Evolutionary conservation across 139 green algal species (phyloP), one percentile per base, ranked within the genome.

Genomic region (Yamagishiella unicocca): DNA sequence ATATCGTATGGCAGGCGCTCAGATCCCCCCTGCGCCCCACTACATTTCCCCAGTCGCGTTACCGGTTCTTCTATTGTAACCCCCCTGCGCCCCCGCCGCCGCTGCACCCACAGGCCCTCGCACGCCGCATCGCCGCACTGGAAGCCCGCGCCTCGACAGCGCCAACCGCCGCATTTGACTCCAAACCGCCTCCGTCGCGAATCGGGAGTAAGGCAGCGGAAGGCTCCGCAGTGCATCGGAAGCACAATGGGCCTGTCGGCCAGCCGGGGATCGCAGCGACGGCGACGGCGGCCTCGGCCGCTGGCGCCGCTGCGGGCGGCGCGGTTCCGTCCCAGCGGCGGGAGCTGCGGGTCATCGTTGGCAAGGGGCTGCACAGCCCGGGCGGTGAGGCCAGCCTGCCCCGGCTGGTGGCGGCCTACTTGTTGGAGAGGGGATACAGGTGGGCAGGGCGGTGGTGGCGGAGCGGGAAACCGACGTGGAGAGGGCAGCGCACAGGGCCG

Each of bases 341-440:
- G 31, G 43, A 67, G 46, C 82, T 87, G 50, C 67, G 38, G 45
- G 82, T 87, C 5, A 81, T 87, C 27, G 68, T 81, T 45, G 82
- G 82, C 46, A 58, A 45, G 50, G 82, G 82, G 19, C 67, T 82
- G n/a, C 82, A 87, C 66, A 87, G 82, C 82, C 12, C n/a, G 17
- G 68, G 68, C 3, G 82, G 82, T 1, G 82, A 87, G 67, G 82
- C 68, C 21, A 78, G 64, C 64, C 66, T 87, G 38, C 82, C 82
- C 22, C 62, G 82, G 10, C 50, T 81, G 29, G 82, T 87, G 82
- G 37, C 68, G 82, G 53, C 6, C 3, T 68, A 45, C 35, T 68
- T 87, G 46, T 27, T 82, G 67, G 9, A 37, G 27, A 12, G 31
- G 38, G 82, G 82, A 1, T 81, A 73, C 82, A 70, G 43, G 82